Percentiles rank a stretch among this genome's conserved stretches.
Evolutionary conservation across 2,329 filamentous ascomycete species (phyloP).

Genomic region (Aspergillus flavus): DNA sequence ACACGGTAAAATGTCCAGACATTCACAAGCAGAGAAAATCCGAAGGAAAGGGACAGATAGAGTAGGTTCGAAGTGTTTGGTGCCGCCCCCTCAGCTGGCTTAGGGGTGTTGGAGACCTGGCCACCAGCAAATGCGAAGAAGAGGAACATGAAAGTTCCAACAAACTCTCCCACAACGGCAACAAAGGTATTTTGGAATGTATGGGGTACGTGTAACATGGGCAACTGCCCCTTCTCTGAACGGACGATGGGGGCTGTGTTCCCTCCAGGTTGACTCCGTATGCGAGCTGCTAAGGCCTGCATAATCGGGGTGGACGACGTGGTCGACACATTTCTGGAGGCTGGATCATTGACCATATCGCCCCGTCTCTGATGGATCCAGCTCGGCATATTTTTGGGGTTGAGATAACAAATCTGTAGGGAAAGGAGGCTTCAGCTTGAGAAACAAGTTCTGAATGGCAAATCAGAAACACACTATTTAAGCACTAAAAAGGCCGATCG

Average conservation of each 20-base stretch:
- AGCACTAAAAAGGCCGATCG: too few species aligned
- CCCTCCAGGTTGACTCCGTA: neutral
- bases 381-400: neutral
- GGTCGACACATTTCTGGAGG: neutral
- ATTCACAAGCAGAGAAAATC: conserved; percentile 54
- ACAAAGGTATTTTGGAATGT: conserved; percentile 50
- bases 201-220: conserved; percentile 39
- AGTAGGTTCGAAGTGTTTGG: conserved; percentile 42
- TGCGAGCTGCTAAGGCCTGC: neutral
- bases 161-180: conserved; percentile 53
- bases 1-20: conserved; percentile 59
- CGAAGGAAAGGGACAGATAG: conserved; percentile 49
- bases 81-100: conserved; percentile 32
- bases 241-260: neutral
- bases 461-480: too few species aligned
- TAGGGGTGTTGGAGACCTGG: conserved; percentile 48
- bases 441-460: neutral
- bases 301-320: neutral
- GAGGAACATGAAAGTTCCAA: conserved; percentile 56
- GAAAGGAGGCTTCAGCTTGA: neutral
- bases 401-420: neutral
- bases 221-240: conserved; percentile 24
- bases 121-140: conserved; percentile 52
- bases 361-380: neutral
- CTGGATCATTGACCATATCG: neutral